phyloP scores from a whole-genome alignment of 2,329 filamentous ascomycete species.

The Cordyceps javanica region DNA sequence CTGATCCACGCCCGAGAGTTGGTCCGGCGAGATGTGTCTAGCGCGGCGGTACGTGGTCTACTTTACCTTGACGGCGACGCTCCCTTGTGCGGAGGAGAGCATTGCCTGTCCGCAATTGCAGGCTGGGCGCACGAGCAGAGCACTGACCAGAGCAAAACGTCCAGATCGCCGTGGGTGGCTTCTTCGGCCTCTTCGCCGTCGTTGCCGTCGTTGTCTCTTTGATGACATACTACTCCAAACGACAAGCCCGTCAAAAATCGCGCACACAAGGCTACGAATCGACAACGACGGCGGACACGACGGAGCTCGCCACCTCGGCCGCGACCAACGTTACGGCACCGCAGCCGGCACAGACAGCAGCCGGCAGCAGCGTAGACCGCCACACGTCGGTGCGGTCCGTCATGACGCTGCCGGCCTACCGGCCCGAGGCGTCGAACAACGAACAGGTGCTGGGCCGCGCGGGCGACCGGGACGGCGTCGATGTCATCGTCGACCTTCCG shows the following conservation, averaged over 20 bases:
- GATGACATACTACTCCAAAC: not conserved
- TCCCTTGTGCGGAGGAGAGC: not conserved
- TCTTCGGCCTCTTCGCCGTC: not conserved
- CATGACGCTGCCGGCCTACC: constrained; percentile 87
- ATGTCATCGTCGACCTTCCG: constrained; percentile 81
- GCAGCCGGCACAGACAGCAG: not conserved
- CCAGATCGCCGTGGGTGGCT: not conserved
- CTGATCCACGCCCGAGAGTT: not conserved
- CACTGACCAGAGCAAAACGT: not conserved
- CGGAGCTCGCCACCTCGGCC: not conserved
- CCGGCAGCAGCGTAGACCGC: constrained; percentile 54
- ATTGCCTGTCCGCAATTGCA: not conserved
- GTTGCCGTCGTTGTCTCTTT: not conserved
- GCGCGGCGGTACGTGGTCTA: not conserved
- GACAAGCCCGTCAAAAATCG: not conserved
- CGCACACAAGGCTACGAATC: constrained; percentile 10
- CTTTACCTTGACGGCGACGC: not conserved
- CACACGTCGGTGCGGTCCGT: constrained; percentile 87
- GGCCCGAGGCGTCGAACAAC: constrained; percentile 61
- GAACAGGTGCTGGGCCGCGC: constrained; percentile 83
- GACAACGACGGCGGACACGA: not conserved
- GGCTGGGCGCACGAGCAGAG: not conserved
- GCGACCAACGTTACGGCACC: not conserved
- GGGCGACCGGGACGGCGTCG: constrained; percentile 86
- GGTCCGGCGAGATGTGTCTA: not conserved